These are phyloP conservation scores for Immersiporthe knoxdaviesiana DNA, from an alignment of 2,329 filamentous ascomycete species.

Conservation along the genomic window DNA sequence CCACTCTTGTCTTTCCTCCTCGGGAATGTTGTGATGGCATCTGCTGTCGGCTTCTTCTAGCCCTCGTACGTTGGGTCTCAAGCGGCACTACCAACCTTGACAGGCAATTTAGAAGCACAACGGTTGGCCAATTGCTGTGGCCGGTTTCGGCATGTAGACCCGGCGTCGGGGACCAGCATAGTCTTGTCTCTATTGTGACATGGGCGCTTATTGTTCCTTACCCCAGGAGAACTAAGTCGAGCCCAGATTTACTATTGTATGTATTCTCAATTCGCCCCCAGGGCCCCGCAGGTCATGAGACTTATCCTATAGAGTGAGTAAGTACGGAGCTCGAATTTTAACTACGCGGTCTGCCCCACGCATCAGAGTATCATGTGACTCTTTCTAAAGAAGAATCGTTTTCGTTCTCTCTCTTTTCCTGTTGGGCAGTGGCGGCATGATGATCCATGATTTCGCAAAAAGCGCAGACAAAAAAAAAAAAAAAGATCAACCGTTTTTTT, in stretches of 20 bases:
- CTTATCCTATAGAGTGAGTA: neutral
- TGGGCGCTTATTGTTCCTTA: neutral
- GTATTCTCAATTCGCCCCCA: too few relatives aligned
- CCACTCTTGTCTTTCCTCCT: neutral
- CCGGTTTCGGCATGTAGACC: neutral
- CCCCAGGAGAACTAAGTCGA: neutral
- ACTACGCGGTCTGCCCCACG: neutral
- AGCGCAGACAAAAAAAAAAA: neutral
- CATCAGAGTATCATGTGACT: neutral
- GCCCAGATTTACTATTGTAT: neutral
- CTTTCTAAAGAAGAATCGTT: neutral
- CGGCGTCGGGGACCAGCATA: neutral
- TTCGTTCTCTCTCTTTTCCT: neutral
- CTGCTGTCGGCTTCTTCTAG: neutral
- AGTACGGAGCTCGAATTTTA: neutral
- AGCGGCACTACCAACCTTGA: neutral
- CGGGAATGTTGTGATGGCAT: neutral
- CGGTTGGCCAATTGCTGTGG: neutral
- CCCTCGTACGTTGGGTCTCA: neutral
- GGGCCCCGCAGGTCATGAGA: neutral
- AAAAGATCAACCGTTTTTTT: neutral
- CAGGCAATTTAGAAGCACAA: neutral
- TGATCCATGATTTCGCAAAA: neutral
- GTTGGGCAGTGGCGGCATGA: neutral
- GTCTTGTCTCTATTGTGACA: neutral